These are phyloP conservation scores for Candida ficus DNA, from an alignment of 805 yeast species.

Conservation along the genomic window DNA sequence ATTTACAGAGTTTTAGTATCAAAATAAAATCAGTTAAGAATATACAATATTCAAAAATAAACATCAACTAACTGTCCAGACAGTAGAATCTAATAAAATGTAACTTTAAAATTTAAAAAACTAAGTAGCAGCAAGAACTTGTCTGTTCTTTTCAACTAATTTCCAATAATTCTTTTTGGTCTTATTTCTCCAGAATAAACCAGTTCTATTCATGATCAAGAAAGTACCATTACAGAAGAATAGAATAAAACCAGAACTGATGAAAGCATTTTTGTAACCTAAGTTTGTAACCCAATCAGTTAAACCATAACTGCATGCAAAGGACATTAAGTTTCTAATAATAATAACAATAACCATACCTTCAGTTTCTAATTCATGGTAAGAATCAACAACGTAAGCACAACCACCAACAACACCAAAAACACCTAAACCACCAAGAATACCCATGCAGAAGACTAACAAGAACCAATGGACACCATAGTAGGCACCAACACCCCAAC, in stretches of 20 bases:
- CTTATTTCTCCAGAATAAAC: slow-evolving; percentile 24
- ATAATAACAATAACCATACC: slow-evolving; percentile 53
- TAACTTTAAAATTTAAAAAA: no score
- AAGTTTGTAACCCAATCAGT: slow-evolving; percentile 50
- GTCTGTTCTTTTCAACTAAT: slow-evolving; percentile 21
- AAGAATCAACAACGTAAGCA: slow-evolving; percentile 52
- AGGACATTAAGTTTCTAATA: slow-evolving; percentile 55
- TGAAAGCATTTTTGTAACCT: slow-evolving; percentile 53
- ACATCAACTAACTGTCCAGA: no score
- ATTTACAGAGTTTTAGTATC: no score
- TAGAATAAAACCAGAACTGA: slow-evolving; percentile 50
- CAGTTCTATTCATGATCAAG: slow-evolving; percentile 22
- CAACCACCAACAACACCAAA: slow-evolving; percentile 48
- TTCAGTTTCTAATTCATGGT: slow-evolving; percentile 47
- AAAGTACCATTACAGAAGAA: slow-evolving; percentile 29
- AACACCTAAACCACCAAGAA: slow-evolving; percentile 49
- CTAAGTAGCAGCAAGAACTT: slow-evolving; percentile 8
- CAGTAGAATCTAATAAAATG: no score
- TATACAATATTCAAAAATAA: no score
- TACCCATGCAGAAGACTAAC: slow-evolving; percentile 48
- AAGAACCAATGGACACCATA: slow-evolving; percentile 52
- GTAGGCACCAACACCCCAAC: slow-evolving; percentile 64
- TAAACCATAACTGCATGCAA: slow-evolving; percentile 55
- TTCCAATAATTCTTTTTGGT: slow-evolving; percentile 21
- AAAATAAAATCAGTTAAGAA: no score